These are phyloP conservation scores for Quercus variabilis DNA, from an alignment of 306 rosid genomes.

Conservation along the genomic window DNA sequence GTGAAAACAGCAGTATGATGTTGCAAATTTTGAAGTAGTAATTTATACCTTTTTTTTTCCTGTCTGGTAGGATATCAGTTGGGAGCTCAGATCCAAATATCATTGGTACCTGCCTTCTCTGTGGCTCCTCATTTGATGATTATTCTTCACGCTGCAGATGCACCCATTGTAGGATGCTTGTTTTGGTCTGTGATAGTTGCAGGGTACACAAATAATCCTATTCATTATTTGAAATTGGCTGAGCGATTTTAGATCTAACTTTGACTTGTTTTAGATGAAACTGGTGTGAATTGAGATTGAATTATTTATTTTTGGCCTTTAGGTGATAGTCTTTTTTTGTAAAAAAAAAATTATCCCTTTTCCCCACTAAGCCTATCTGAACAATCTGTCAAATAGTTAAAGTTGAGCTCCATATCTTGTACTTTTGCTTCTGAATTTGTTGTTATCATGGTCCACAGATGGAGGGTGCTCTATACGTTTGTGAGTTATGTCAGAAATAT, in stretches of 20 bases:
- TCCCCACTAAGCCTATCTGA: neutral
- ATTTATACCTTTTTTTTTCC: slow-evolving; percentile 14
- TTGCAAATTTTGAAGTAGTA: slow-evolving; percentile 12
- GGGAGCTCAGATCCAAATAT: slow-evolving; percentile 70
- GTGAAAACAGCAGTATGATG: slow-evolving; percentile 10
- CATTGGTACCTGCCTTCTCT: slow-evolving; percentile 67
- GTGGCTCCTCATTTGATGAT: slow-evolving; percentile 69
- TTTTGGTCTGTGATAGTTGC: slow-evolving; percentile 70
- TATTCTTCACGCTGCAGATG: slow-evolving; percentile 85
- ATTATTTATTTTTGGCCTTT: no score
- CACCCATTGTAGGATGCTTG: slow-evolving; percentile 80
- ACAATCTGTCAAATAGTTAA: neutral
- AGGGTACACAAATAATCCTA: slow-evolving; percentile 49
- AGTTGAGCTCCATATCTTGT: neutral
- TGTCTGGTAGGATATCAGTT: slow-evolving; percentile 72
- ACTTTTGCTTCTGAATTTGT: slow-evolving; percentile 9
- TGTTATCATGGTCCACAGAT: slow-evolving; percentile 36
- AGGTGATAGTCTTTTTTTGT: neutral
- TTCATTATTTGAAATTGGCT: neutral
- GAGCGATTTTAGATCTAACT: neutral
- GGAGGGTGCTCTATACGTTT: slow-evolving; percentile 45
- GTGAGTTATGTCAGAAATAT: slow-evolving; percentile 85
- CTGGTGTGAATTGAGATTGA: neutral
- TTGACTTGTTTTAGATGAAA: neutral
- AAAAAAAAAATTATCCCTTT: neutral